These are phyloP conservation scores for Symbiotaphrina buchneri DNA, from an alignment of 495 filamentous ascomycete species.

Conservation along the genomic window DNA sequence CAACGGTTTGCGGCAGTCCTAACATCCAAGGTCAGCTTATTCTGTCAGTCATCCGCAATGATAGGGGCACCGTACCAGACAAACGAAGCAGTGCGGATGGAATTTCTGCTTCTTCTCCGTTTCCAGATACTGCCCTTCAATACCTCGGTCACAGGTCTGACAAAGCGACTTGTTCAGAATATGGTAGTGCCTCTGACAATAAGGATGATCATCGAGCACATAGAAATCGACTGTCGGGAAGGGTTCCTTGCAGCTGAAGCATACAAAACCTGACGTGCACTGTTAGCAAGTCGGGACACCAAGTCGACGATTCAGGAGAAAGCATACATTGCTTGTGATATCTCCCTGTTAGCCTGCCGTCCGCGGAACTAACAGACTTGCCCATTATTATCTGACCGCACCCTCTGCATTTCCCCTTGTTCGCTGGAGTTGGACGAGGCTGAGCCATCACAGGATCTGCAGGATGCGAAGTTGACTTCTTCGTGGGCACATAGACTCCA, in stretches of 20 bases:
- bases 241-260: conserved; percentile 56
- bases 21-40: no score
- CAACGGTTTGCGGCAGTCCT: conserved; percentile 16
- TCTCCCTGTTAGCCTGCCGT: conserved; percentile 77
- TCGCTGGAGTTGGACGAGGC: conserved; percentile 5
- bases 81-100: conserved; percentile 71
- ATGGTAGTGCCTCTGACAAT: conserved; percentile 87
- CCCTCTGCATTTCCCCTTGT: conserved; percentile 63
- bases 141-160: conserved; percentile 53
- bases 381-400: conserved; percentile 62
- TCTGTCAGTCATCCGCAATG: conserved; percentile 15
- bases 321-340: conserved; percentile 63
- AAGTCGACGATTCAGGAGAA: not conserved
- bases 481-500: conserved; percentile 9
- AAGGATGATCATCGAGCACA: conserved; percentile 66
- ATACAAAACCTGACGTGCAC: conserved; percentile 53
- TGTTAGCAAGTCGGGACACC: not conserved
- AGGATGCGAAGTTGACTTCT: not conserved
- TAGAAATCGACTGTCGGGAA: conserved; percentile 88
- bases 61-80: conserved; percentile 24
- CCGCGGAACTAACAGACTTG: conserved; percentile 83
- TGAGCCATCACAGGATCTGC: not conserved
- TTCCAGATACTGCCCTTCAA: conserved; percentile 90
- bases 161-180: conserved; percentile 74
- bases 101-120: conserved; percentile 59